Base-by-base conservation (phyloP, 768 basidiomycete species). In the Phaffia australis region DNA sequence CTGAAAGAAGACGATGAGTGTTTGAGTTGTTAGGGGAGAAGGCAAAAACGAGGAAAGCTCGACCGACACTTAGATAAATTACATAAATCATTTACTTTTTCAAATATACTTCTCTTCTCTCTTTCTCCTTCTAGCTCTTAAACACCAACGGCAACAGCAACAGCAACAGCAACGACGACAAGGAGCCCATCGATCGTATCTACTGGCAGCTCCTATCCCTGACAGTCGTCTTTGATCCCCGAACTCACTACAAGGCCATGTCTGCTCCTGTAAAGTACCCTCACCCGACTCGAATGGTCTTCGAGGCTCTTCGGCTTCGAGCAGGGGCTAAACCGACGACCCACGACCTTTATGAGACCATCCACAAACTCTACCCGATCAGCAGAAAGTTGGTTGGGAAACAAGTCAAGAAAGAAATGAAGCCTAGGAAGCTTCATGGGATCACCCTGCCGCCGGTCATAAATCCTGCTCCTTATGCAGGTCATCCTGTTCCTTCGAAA, bases 221-320 rank as follows among this genome's bases (percentile, higher is more conserved):
- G 11, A 42, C 35, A 11, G 35, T 42, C 35, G 35, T 42, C 35
- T 42, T 42, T 42, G 4, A 4, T 42, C 11, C 35, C 35, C 35
- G 35, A 5, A 11, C n/a, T n/a, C 58, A 60, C 49, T 49, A 15
- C 21, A 48, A 1, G 29, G 47, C 60, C 23, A 61, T 61, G 60
- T 48, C 60, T 25, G 15, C 48, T 32, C 14, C 59, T 1, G 29
- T 42, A 54, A 64, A 56, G 25, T 29, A 56, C 42, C 63, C 63
- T 30, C 63, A 64, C 42, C 63, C 63, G 11, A 64, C 63, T 19
- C 52, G 63, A 56, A 64, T 64, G 63, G 42, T 64, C 42, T 64
- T 29, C 25, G 63, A 64, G 63, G 63, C 63, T 47, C 63, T 64
- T 25, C 63, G 63, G 46, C 63, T 54, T 49, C 63, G 50, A 9